Conservation (phyloP, 371 early-diverging fungal genomes). For the Sporodiniella umbellata region DNA sequence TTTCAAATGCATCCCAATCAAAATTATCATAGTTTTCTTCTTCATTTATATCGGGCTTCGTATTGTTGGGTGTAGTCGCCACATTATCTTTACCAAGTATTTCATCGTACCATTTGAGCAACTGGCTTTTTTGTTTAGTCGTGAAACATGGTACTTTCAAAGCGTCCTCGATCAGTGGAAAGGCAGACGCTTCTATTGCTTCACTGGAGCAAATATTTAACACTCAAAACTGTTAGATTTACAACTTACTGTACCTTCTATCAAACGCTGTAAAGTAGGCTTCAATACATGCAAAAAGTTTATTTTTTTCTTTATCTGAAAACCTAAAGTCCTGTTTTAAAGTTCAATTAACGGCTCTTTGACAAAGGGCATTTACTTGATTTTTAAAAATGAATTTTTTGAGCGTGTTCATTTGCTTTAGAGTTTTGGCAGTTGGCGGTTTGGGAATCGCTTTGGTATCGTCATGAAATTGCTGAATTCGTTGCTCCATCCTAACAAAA, state of each 20-base stretch:
- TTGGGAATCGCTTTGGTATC: conserved; percentile 30
- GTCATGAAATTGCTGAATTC: conserved; percentile 37
- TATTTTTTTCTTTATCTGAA: conserved; percentile 39
- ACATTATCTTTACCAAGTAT: conserved; percentile 28
- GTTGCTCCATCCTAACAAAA: conserved; percentile 23
- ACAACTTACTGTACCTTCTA: conserved; percentile 9
- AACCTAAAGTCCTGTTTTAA: conserved; percentile 28
- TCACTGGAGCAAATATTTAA: neutral
- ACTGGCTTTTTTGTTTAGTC: conserved; percentile 30
- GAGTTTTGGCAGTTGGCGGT: conserved; percentile 31
- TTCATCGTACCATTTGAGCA: conserved; percentile 41
- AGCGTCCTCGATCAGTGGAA: conserved; percentile 37
- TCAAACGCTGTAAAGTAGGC: conserved; percentile 37
- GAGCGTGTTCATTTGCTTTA: conserved; percentile 31
- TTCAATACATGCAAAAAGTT: conserved; percentile 40
- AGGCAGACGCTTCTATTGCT: conserved; percentile 13
- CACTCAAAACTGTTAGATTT: neutral
- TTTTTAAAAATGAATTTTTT: conserved; percentile 34
- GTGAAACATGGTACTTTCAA: conserved; percentile 43
- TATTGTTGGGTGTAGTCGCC: neutral
- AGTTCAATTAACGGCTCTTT: neutral
- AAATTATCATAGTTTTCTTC: conserved; percentile 33
- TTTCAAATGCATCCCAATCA: conserved; percentile 43
- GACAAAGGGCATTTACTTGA: conserved; percentile 11
- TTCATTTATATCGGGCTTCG: conserved; percentile 3